Conservation (phyloP, 1,284 basidiomycete genomes). For the Ganoderma multipileum region DNA sequence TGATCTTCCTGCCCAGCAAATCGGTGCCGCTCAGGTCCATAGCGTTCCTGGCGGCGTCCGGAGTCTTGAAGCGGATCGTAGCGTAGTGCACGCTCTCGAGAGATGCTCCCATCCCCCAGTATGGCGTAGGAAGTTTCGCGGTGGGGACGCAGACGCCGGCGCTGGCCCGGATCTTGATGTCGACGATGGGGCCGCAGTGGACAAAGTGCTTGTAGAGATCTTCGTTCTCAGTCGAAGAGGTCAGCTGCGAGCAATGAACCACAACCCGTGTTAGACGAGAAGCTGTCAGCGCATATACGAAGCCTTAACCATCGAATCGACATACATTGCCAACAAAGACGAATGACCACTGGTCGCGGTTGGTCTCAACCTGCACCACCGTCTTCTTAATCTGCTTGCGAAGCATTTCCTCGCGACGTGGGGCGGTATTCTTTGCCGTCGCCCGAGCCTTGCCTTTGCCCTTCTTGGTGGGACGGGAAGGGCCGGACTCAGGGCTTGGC, state of each 20-base stretch:
- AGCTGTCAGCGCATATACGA: background rate
- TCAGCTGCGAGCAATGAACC: slow-evolving; percentile 33
- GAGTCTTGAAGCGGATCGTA: slow-evolving; percentile 51
- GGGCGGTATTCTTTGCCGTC: slow-evolving; percentile 12
- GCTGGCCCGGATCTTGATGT: slow-evolving; percentile 54
- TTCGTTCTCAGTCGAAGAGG: slow-evolving; percentile 42
- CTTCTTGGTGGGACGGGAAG: slow-evolving; percentile 21
- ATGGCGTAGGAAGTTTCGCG: slow-evolving; percentile 26
- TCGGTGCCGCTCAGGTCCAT: slow-evolving; percentile 46
- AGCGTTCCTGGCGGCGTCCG: slow-evolving; percentile 46
- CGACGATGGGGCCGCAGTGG: slow-evolving; percentile 49
- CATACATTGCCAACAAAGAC: slow-evolving; percentile 70
- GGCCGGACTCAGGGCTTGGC: background rate
- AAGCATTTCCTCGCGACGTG: slow-evolving; percentile 21
- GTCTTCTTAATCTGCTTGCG: slow-evolving; percentile 32
- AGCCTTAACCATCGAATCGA: slow-evolving; percentile 8
- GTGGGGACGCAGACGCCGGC: slow-evolving; percentile 48
- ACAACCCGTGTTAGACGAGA: background rate
- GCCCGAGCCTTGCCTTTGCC: slow-evolving; percentile 26
- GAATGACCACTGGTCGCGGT: slow-evolving; percentile 36
- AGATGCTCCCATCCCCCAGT: slow-evolving; percentile 25
- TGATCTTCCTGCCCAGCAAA: slow-evolving; percentile 47
- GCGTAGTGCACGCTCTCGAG: slow-evolving; percentile 55
- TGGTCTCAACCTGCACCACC: slow-evolving; percentile 10
- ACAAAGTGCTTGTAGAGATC: slow-evolving; percentile 48